phyloP scores from a whole-genome alignment of 805 yeast species.

The Candida boidinii region DNA sequence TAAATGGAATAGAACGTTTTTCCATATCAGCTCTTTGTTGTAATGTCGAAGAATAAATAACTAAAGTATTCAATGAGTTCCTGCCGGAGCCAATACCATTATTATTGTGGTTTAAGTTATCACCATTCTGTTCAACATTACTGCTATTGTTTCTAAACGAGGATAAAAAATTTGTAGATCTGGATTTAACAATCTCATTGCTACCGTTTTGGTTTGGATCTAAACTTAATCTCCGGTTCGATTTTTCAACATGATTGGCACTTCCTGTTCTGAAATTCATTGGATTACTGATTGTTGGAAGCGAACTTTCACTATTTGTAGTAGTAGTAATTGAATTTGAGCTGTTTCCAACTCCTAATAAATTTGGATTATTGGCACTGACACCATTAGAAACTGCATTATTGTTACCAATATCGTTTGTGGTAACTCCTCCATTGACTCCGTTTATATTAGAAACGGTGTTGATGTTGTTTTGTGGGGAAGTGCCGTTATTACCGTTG shows the following conservation, averaged over 20 bases:
- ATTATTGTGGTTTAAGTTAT: slow-evolving; percentile 14
- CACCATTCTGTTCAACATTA: neutral
- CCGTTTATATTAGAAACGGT: too few relatives aligned
- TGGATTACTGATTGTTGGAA: slow-evolving; percentile 21
- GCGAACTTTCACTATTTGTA: too few relatives aligned
- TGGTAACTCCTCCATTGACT: too few relatives aligned
- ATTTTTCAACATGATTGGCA: neutral
- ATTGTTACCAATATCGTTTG: too few relatives aligned
- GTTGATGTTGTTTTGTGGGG: neutral
- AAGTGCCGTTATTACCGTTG: neutral
- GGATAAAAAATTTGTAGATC: slow-evolving; percentile 39
- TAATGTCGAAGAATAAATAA: slow-evolving; percentile 41
- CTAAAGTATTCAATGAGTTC: slow-evolving; percentile 3
- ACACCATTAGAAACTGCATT: too few relatives aligned
- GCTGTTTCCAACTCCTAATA: too few relatives aligned
- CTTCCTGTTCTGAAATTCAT: slow-evolving; percentile 17
- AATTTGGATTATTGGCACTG: too few relatives aligned
- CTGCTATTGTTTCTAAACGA: too few relatives aligned
- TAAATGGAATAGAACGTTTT: slow-evolving; percentile 53
- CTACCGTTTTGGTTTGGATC: too few relatives aligned
- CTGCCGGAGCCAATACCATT: slow-evolving; percentile 10
- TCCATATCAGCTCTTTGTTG: slow-evolving; percentile 59
- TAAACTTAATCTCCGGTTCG: slow-evolving; percentile 5
- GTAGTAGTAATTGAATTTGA: too few relatives aligned
- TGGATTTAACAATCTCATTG: slow-evolving; percentile 29